A percentile compares a stretch with the other conserved stretches of the same genome.
Evolutionary conservation across 768 basidiomycete genomes (phyloP).

Genomic region (Mycena epipterygia): DNA sequence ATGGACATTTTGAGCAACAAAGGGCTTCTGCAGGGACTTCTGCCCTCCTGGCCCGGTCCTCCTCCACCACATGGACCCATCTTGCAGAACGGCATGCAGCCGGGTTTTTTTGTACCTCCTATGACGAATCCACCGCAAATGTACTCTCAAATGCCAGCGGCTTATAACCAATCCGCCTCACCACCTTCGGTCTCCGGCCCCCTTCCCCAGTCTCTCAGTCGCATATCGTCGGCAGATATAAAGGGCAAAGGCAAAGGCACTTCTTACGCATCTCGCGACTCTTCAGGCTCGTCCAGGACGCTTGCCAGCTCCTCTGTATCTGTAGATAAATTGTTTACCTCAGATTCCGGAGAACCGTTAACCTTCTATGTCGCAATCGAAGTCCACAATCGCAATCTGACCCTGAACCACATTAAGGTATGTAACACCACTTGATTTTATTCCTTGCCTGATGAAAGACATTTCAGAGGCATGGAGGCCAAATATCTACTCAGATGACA

Average conservation of each 20-base stretch:
- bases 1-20: slow-evolving; percentile 8
- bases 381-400: slow-evolving; percentile 62
- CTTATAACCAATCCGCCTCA: not conserved
- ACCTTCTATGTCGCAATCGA: slow-evolving; percentile 81
- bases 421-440: slow-evolving; percentile 23
- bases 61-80: not conserved
- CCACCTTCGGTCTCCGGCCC: slow-evolving; percentile 3
- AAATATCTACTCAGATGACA: slow-evolving; percentile 63
- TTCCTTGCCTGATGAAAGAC: not conserved
- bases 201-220: slow-evolving; percentile 6
- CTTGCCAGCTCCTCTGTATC: slow-evolving; percentile 26
- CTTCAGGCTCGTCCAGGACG: slow-evolving; percentile 9
- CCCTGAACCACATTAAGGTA: slow-evolving; percentile 73
- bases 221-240: slow-evolving; percentile 9
- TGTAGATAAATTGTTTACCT: slow-evolving; percentile 57
- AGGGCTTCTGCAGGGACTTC: not conserved
- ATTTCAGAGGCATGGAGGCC: slow-evolving; percentile 75
- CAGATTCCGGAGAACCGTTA: slow-evolving; percentile 56
- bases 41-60: not conserved
- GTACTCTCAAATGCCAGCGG: slow-evolving; percentile 8
- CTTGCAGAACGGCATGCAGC: slow-evolving; percentile 9
- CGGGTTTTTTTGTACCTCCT: not conserved
- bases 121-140: not conserved
- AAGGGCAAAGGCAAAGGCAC: slow-evolving; percentile 33
- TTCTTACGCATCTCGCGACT: not conserved